Percentiles rank a stretch among this genome's conserved stretches.
These are phyloP conservation scores for Acanthamoeba lenticulata DNA, from an alignment of 208 protist genomes.

Conservation along the genomic window DNA sequence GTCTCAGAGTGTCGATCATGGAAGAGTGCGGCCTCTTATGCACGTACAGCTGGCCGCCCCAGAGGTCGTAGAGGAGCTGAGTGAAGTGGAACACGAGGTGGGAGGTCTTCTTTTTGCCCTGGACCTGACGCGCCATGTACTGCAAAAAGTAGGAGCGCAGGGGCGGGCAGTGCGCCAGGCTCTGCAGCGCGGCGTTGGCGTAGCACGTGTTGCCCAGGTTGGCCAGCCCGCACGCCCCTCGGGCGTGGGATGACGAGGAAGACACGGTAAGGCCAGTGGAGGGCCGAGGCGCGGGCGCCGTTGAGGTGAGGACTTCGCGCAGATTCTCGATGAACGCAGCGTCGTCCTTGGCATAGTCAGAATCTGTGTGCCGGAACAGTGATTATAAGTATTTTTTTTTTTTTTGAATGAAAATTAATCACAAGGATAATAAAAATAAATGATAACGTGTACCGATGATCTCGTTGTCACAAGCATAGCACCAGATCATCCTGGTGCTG, in stretches of 20 bases:
- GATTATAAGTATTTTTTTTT: not conserved
- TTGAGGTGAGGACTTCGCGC: not conserved
- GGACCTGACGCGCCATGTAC: not conserved
- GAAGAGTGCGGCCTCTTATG: too few species aligned
- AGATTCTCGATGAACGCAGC: not conserved
- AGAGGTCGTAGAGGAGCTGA: not conserved
- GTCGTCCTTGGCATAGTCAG: not conserved
- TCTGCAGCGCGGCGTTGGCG: slow-evolving; percentile 96
- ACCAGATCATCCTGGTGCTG: not conserved
- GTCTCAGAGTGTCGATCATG: too few species aligned
- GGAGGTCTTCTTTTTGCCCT: not conserved
- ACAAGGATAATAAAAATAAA: not conserved
- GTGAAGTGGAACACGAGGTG: not conserved
- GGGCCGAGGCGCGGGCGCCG: too few species aligned
- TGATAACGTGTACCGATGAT: not conserved
- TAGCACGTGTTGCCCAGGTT: slow-evolving; percentile 98
- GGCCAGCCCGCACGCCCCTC: slow-evolving; percentile 83
- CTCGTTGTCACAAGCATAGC: not conserved
- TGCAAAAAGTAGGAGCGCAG: slow-evolving; percentile 86
- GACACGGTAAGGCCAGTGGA: not conserved
- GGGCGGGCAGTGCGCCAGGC: slow-evolving; percentile 90
- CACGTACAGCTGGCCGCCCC: not conserved
- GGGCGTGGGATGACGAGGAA: not conserved
- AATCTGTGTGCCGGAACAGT: not conserved
- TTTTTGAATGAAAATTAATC: too few species aligned